phyloP scores from a whole-genome alignment of 495 filamentous ascomycete species.

The Saxophila tyrrhenica region DNA sequence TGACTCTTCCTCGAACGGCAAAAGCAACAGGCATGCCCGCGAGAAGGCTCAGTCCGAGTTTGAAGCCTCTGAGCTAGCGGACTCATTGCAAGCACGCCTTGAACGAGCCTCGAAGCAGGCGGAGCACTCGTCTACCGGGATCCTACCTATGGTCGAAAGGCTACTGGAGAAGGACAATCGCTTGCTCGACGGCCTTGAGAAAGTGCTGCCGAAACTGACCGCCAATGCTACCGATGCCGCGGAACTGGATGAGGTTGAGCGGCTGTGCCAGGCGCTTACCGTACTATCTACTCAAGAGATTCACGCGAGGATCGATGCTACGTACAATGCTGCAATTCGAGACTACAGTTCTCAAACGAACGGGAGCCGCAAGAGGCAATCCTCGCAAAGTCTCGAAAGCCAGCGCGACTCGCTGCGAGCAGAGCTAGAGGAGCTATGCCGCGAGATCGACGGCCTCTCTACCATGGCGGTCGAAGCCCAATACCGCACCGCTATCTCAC shows the following conservation, averaged over 20 bases:
- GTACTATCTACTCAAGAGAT: slow-evolving; percentile 21
- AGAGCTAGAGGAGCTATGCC: slow-evolving; percentile 22
- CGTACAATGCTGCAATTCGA: not conserved
- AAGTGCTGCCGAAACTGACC: slow-evolving; percentile 21
- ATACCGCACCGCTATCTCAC: slow-evolving; percentile 14
- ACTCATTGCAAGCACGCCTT: slow-evolving; percentile 18
- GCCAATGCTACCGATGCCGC: slow-evolving; percentile 4
- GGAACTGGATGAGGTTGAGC: slow-evolving; percentile 19
- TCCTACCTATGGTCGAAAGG: slow-evolving; percentile 18
- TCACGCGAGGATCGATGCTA: slow-evolving; percentile 22
- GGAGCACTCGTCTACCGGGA: slow-evolving; percentile 6
- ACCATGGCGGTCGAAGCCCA: slow-evolving; percentile 27
- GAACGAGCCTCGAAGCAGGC: slow-evolving; percentile 15
- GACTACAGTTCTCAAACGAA: slow-evolving; percentile 7
- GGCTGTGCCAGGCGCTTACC: slow-evolving; percentile 25
- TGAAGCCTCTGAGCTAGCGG: slow-evolving; percentile 22
- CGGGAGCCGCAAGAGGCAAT: slow-evolving; percentile 4
- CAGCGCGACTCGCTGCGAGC: slow-evolving; percentile 4
- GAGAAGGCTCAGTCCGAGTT: slow-evolving; percentile 26
- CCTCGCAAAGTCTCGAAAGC: not conserved
- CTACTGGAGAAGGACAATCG: slow-evolving; percentile 27
- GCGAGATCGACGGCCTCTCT: slow-evolving; percentile 26
- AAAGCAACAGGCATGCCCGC: slow-evolving; percentile 15
- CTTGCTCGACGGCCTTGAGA: slow-evolving; percentile 25
- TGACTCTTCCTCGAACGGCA: not conserved